A percentile compares a stretch with the other conserved stretches of the same genome.
phyloP scores from a whole-genome alignment of 2,329 filamentous ascomycete species.

The Paracamarosporium sp. region DNA sequence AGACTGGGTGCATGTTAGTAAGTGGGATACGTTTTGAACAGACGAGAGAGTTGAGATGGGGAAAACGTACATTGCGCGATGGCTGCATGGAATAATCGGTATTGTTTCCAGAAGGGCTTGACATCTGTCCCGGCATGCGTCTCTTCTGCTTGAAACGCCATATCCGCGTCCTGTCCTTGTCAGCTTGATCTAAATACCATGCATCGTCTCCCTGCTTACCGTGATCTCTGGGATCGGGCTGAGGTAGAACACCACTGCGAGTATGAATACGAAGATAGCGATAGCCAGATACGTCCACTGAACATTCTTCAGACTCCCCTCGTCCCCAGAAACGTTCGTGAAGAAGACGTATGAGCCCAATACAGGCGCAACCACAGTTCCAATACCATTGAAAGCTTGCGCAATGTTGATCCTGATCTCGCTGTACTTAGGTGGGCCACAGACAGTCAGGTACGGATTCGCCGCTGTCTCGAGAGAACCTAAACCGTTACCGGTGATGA shows the following conservation, averaged over 20 bases:
- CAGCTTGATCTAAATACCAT: not conserved
- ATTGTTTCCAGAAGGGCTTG: conserved; percentile 66
- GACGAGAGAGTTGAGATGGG: not conserved
- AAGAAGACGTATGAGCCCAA: conserved; percentile 69
- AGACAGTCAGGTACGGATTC: conserved; percentile 59
- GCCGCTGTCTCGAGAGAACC: conserved; percentile 66
- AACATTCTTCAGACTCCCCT: conserved; percentile 62
- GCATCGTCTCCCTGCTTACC: conserved; percentile 14
- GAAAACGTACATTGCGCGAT: conserved; percentile 65
- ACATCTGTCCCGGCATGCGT: conserved; percentile 47
- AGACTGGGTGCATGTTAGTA: conserved; percentile 51
- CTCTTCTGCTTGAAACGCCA: conserved; percentile 58
- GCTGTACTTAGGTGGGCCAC: conserved; percentile 65
- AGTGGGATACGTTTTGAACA: no score
- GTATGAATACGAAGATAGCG: conserved; percentile 64
- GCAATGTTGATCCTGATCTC: conserved; percentile 66
- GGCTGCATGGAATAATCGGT: conserved; percentile 76
- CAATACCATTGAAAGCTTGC: conserved; percentile 65
- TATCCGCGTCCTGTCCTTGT: conserved; percentile 52
- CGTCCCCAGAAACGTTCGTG: conserved; percentile 57
- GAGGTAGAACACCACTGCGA: conserved; percentile 66
- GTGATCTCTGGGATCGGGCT: conserved; percentile 63
- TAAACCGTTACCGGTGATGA: conserved; percentile 60
- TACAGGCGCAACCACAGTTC: conserved; percentile 65
- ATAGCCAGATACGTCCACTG: conserved; percentile 72